A percentile compares a stretch with the other conserved stretches of the same genome.
These are phyloP conservation scores for Exophiala sp. DNA, from an alignment of 2,329 filamentous ascomycete genomes.

Conservation along the genomic window DNA sequence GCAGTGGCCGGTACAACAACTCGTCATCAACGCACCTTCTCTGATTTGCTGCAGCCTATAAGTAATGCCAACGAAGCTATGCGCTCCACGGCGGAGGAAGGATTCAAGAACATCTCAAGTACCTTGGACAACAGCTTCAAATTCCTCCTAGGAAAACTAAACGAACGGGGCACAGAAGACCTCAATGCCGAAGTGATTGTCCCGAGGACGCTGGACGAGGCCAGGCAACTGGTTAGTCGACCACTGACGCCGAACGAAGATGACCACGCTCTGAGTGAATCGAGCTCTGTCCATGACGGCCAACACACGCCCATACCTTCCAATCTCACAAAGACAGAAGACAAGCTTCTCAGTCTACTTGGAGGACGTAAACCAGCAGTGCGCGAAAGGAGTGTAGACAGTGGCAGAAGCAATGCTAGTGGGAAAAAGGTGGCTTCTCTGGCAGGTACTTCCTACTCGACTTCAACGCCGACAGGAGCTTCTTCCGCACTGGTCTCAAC, in stretches of 20 bases:
- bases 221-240: conserved; percentile 71
- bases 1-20: conserved; percentile 31
- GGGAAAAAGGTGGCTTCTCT: conserved; percentile 53
- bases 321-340: conserved; percentile 46
- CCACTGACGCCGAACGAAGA: conserved; percentile 45
- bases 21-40: conserved; percentile 67
- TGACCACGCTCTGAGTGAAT: conserved; percentile 44
- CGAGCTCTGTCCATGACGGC: conserved; percentile 45
- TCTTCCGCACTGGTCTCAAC: conserved; percentile 31
- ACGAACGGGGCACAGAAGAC: conserved; percentile 56
- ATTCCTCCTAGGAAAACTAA: conserved; percentile 81
- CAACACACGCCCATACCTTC: conserved; percentile 26
- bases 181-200: conserved; percentile 46
- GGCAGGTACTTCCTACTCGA: conserved; percentile 26
- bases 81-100: conserved; percentile 81
- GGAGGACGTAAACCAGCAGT: conserved; percentile 53
- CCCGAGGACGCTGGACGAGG: conserved; percentile 89
- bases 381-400: conserved; percentile 73
- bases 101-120: conserved; percentile 84
- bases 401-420: conserved; percentile 54
- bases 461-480: conserved; percentile 30
- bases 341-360: conserved; percentile 65
- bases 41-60: conserved; percentile 78
- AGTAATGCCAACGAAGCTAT: conserved; percentile 79
- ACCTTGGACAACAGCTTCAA: conserved; percentile 90